A percentile compares a stretch with the other conserved stretches of the same genome.
phyloP scores from a whole-genome alignment of 257 asterid species.

The Fraxinus cuspidata region DNA sequence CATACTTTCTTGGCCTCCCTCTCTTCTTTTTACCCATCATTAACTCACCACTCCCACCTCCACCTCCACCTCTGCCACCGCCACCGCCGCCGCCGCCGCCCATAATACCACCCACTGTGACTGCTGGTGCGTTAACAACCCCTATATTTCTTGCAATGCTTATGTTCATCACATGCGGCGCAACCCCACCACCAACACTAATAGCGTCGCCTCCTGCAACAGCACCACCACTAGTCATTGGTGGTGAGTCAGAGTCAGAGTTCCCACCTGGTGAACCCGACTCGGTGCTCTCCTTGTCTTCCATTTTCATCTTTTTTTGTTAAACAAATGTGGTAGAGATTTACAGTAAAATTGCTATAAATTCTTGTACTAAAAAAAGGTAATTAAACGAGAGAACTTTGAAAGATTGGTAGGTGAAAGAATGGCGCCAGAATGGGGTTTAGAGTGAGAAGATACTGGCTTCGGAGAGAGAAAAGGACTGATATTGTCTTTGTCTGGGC shows the following conservation, averaged over 20 bases:
- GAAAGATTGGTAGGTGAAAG: slow-evolving; percentile 54
- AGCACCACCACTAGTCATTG: slow-evolving; percentile 31
- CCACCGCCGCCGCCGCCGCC: slow-evolving; percentile 31
- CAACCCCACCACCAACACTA: slow-evolving; percentile 32
- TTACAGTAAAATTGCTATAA: neutral
- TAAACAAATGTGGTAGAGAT: neutral
- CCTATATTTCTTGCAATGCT: slow-evolving; percentile 38
- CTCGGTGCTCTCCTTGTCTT: slow-evolving; percentile 69
- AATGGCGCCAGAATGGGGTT: slow-evolving; percentile 74
- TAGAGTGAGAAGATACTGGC: slow-evolving; percentile 25
- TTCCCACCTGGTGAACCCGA: slow-evolving; percentile 60
- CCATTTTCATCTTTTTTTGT: slow-evolving; percentile 46
- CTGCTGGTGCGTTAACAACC: slow-evolving; percentile 1
- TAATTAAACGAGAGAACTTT: slow-evolving; percentile 1
- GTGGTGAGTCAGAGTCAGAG: slow-evolving; percentile 57
- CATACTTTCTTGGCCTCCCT: slow-evolving; percentile 89
- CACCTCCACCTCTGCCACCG: slow-evolving; percentile 34
- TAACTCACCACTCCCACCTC: slow-evolving; percentile 36
- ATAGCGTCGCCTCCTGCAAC: slow-evolving; percentile 18
- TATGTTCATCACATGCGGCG: slow-evolving; percentile 41
- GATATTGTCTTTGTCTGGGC: slow-evolving; percentile 40
- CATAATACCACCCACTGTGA: neutral
- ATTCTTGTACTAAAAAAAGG: neutral
- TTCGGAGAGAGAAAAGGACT: slow-evolving; percentile 19
- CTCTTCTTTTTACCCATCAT: slow-evolving; percentile 64